A percentile compares a stretch with the other conserved stretches of the same genome.
phyloP scores from a whole-genome alignment of 345 rosid species.

The Hibiscus trionum region DNA sequence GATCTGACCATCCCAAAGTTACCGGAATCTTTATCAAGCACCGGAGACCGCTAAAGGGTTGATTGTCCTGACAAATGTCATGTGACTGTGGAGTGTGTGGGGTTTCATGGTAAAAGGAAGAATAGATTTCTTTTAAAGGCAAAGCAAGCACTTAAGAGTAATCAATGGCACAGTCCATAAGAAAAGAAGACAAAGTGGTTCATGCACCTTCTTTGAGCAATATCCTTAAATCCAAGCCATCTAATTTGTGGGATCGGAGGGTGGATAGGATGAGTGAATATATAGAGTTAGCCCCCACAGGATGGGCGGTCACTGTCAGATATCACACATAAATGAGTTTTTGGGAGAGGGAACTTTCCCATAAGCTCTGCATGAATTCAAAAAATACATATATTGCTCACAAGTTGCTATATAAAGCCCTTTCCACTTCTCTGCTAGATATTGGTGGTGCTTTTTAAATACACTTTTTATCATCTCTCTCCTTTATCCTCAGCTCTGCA shows the following conservation, averaged over 20 bases:
- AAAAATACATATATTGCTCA: not conserved
- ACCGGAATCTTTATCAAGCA: constrained; percentile 8
- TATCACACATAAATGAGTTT: constrained; percentile 14
- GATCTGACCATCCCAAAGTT: not conserved
- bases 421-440: constrained; percentile 7
- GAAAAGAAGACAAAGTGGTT: not conserved
- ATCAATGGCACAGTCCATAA: not conserved
- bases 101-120: constrained; percentile 1
- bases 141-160: not conserved
- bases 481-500: constrained; percentile 22
- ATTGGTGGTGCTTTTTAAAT: constrained; percentile 9
- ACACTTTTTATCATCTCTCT: constrained; percentile 2
- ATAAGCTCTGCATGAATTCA: not conserved
- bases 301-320: constrained; percentile 21
- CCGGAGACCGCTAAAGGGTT: not conserved
- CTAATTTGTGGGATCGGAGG: constrained; percentile 11
- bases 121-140: not conserved
- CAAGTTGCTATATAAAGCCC: constrained; percentile 19
- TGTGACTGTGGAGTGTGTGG: constrained; percentile 11
- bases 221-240: not conserved
- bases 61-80: constrained; percentile 6
- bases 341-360: not conserved
- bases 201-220: constrained; percentile 14
- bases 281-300: constrained; percentile 9
- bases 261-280: constrained; percentile 7